These are phyloP conservation scores for Rhododendron henanense DNA, from an alignment of 148 eudicot genomes.

Conservation along the genomic window DNA sequence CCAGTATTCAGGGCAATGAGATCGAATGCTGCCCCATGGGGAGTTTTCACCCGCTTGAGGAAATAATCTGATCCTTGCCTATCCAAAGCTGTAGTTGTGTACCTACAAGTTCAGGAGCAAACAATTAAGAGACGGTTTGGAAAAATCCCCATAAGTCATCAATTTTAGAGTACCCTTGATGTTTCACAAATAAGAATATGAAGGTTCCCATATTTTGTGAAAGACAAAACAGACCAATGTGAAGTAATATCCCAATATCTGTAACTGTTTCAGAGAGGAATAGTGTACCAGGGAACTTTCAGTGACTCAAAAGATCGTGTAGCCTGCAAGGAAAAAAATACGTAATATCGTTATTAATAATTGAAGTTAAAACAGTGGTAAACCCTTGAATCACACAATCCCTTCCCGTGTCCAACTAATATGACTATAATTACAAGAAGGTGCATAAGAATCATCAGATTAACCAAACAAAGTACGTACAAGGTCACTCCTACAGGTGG, in stretches of 20 bases:
- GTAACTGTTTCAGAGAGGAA: constrained; percentile 11
- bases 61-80: constrained; percentile 13
- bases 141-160: not conserved
- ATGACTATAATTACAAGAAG: not conserved
- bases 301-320: constrained; percentile 21
- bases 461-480: not conserved
- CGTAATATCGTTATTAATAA: not conserved
- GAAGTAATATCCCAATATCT: not conserved
- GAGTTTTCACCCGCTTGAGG: constrained; percentile 28
- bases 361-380: not conserved
- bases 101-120: constrained; percentile 28
- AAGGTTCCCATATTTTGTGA: not conserved
- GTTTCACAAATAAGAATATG: not conserved
- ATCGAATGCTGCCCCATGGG: constrained; percentile 30
- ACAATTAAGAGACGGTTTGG: not conserved
- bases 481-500: not conserved
- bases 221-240: not conserved
- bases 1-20: constrained; percentile 27
- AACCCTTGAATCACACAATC: not conserved
- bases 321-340: constrained; percentile 29
- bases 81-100: constrained; percentile 29
- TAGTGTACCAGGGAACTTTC: constrained; percentile 41
- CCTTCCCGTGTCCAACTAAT: not conserved
- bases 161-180: not conserved
- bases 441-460: not conserved